Percentiles rank a stretch among this genome's conserved stretches.
Evolutionary conservation across 495 filamentous ascomycete genomes (phyloP).

Genomic region (Pseudomonodictys pantanalensis): DNA sequence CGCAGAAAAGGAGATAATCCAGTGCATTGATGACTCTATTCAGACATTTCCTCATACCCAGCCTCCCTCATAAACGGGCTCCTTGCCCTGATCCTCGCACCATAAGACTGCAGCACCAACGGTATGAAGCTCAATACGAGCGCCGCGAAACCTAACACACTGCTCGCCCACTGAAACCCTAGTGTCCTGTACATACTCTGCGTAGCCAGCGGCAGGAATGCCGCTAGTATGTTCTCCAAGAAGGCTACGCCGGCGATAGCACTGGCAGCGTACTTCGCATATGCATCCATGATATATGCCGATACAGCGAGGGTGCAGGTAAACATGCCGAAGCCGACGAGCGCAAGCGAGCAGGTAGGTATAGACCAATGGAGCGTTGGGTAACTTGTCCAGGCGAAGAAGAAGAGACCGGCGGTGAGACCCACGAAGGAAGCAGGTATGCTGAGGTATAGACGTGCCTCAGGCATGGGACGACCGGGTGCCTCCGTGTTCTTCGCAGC

Average conservation of each 20-base stretch:
- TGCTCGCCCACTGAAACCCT: conserved; percentile 42
- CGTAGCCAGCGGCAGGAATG: conserved; percentile 40
- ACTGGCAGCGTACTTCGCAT: conserved; percentile 42
- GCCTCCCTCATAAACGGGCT: conserved; percentile 39
- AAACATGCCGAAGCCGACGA: conserved; percentile 40
- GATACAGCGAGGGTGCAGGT: conserved; percentile 34
- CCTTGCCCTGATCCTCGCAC: conserved; percentile 31
- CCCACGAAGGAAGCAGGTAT: conserved; percentile 37
- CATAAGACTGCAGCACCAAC: conserved; percentile 34
- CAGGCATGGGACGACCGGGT: conserved; percentile 34
- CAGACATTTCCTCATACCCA: conserved; percentile 7
- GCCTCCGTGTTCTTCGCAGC: conserved; percentile 29
- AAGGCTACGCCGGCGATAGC: conserved; percentile 42
- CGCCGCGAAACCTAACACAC: conserved; percentile 37
- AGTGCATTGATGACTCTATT: not conserved
- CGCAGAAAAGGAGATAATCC: too few species aligned
- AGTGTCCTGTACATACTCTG: conserved; percentile 38
- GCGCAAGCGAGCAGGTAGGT: conserved; percentile 35
- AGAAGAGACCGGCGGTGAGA: conserved; percentile 39
- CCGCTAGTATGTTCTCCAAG: conserved; percentile 43
- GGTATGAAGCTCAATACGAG: conserved; percentile 40
- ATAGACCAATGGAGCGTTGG: conserved; percentile 36
- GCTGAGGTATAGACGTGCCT: conserved; percentile 36
- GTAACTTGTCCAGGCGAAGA: conserved; percentile 38
- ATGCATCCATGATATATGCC: conserved; percentile 42